Evolutionary conservation across 1,284 basidiomycete species (phyloP), one percentile per base, ranked within the genome.

Genomic region (Moesziomyces parantarcticus): DNA sequence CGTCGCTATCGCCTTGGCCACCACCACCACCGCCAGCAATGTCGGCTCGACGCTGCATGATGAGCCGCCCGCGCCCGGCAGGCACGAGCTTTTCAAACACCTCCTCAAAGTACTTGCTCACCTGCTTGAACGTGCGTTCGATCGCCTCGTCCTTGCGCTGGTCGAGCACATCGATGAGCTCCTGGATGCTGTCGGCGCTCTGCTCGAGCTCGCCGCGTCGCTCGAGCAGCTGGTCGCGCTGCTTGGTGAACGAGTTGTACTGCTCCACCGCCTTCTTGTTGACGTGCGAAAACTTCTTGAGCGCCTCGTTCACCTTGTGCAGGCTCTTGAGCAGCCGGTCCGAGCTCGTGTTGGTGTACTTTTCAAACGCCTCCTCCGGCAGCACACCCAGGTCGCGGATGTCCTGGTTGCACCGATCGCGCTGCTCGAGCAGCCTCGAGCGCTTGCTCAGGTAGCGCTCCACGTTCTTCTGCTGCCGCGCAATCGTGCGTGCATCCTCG

Each of bases 201-300:
- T 89, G 90, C 72, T 97, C 94, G 26, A 98, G 88, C 83, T 98
- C 97, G 72, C 92, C 90, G 20, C 93, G 89, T 6, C 97, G 90
- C 74, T 91, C 88, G 34, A 93, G 85, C 8, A 98, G 88, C 75
- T 95, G 92, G 82, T 98, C 95, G 3, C 95, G 90, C 85, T 99
- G 95, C 83, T 96, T 97, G 11, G 95, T 97, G 84, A 99, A 99
- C 83, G 92, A 95, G 84, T 89, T 93, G 87, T 97, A 98, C 84
- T 98, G 94, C 84, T 99, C 97, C 81, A 97, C 96, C 1, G 96
- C 97, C 85, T 98, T 98, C 87, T 99, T 99, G 88, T 99, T 99
- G 74, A 99, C 96, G 82, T 98, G 95, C 0, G 93, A 91, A 79
- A 94, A 99, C 84, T 95, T 95, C 84, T 96, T 97, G 70, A 99